Conservation (phyloP, 208 protist species). For the Naegleria lovaniensis region DNA sequence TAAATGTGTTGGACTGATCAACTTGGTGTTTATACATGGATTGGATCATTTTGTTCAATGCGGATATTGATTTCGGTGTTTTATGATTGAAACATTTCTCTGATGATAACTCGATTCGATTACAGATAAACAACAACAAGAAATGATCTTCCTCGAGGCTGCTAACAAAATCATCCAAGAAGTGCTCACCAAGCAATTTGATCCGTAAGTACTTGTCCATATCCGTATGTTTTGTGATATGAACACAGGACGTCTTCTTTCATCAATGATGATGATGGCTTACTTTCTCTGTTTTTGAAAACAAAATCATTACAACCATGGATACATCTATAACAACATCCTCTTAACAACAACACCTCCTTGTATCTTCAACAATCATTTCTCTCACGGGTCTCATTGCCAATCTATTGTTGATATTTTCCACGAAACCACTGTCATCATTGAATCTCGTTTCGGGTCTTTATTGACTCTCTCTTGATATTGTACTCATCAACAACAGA, state of each 20-base stretch:
- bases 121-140: not conserved
- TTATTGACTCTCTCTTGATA: not conserved
- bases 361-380: too few species aligned
- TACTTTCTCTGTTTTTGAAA: not conserved
- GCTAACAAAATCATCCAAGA: constrained; percentile 11
- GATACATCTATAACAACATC: not conserved
- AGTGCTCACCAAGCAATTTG: not conserved
- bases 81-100: too few species aligned
- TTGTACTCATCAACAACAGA: not conserved
- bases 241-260: not conserved
- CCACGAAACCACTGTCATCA: too few species aligned
- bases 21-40: too few species aligned
- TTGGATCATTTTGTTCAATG: too few species aligned
- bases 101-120: too few species aligned
- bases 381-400: too few species aligned
- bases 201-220: constrained; percentile 1
- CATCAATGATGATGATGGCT: not conserved
- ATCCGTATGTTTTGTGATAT: too few species aligned
- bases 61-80: too few species aligned
- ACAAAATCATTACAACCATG: not conserved
- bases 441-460: not conserved
- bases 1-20: too few species aligned
- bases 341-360: too few species aligned
- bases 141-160: constrained; percentile 1
- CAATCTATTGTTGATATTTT: too few species aligned